Evolutionary conservation across 2,329 filamentous ascomycete species (phyloP).

Genomic region (Fusarium aywerte): DNA sequence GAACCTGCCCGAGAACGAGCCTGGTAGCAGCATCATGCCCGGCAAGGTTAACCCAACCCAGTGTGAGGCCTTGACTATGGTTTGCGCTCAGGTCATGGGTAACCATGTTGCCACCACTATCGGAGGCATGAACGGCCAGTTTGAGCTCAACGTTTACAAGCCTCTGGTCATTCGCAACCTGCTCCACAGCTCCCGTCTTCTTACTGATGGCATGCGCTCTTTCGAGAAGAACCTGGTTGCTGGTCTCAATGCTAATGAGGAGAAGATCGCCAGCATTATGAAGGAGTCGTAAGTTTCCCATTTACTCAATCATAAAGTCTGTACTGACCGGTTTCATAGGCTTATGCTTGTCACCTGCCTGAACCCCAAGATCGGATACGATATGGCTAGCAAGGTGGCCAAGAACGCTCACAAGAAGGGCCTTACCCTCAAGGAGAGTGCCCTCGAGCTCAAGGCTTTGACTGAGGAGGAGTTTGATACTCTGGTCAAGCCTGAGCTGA

Average conservation of each 20-base stretch:
- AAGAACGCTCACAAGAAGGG: constrained; percentile 99
- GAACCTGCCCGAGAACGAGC: constrained; percentile 95
- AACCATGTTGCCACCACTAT: constrained; percentile 95
- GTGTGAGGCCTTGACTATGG: constrained; percentile 97
- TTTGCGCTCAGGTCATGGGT: constrained; percentile 97
- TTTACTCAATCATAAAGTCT: not conserved
- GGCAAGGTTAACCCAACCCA: constrained; percentile 99
- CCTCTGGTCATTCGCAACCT: constrained; percentile 95
- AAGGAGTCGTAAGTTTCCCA: constrained; percentile 82
- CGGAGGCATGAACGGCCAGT: constrained; percentile 96
- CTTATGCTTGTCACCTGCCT: constrained; percentile 98
- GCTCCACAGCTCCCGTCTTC: constrained; percentile 87
- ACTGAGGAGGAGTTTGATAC: constrained; percentile 90
- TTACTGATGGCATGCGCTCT: constrained; percentile 91
- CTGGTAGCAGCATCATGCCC: constrained; percentile 97
- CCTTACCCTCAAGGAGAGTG: constrained; percentile 89
- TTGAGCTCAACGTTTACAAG: constrained; percentile 99
- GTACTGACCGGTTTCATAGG: constrained; percentile 57
- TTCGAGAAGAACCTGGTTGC: constrained; percentile 94
- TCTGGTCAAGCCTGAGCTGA: constrained; percentile 91
- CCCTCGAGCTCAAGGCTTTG: constrained; percentile 90
- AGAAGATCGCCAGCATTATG: constrained; percentile 87
- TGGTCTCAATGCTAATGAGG: constrained; percentile 92
- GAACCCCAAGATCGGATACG: constrained; percentile 96
- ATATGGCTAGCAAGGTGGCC: constrained; percentile 96